Percentiles rank a stretch among this genome's conserved stretches.
These are phyloP conservation scores for Alternaria ventricosa DNA, from an alignment of 2,329 filamentous ascomycete species.

Conservation along the genomic window DNA sequence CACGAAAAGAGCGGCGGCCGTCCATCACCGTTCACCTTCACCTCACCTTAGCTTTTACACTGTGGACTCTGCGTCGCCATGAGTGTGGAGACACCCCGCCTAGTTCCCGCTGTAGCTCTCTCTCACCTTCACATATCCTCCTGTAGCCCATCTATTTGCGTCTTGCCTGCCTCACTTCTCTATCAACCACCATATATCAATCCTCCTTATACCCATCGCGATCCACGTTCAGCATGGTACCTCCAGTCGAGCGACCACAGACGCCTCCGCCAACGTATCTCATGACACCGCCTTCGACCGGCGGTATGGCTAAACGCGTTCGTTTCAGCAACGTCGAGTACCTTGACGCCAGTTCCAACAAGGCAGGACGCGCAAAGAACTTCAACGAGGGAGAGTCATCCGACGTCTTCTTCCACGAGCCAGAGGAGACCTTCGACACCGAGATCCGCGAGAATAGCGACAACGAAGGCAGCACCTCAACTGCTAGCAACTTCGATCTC, in stretches of 20 bases:
- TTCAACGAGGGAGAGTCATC: slow-evolving; percentile 10
- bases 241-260: slow-evolving; percentile 1
- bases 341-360: background rate
- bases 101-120: background rate
- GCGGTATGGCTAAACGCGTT: slow-evolving; percentile 9
- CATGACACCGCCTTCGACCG: slow-evolving; percentile 31
- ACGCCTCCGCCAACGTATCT: slow-evolving; percentile 19
- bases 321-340: slow-evolving; percentile 5
- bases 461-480: background rate
- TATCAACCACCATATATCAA: background rate
- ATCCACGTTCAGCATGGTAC: slow-evolving; percentile 1
- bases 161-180: background rate
- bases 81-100: background rate
- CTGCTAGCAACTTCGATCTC: background rate
- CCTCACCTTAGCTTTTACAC: background rate
- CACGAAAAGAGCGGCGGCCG: background rate
- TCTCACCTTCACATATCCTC: slow-evolving; percentile 14
- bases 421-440: slow-evolving; percentile 12
- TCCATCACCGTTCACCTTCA: slow-evolving; percentile 12
- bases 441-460: slow-evolving; percentile 6
- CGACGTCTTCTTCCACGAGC: slow-evolving; percentile 11
- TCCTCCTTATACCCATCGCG: background rate
- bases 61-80: slow-evolving; percentile 1
- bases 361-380: background rate
- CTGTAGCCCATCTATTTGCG: background rate